Conservation (phyloP, 257 asterid genomes). For the Marsdenia floribunda region DNA sequence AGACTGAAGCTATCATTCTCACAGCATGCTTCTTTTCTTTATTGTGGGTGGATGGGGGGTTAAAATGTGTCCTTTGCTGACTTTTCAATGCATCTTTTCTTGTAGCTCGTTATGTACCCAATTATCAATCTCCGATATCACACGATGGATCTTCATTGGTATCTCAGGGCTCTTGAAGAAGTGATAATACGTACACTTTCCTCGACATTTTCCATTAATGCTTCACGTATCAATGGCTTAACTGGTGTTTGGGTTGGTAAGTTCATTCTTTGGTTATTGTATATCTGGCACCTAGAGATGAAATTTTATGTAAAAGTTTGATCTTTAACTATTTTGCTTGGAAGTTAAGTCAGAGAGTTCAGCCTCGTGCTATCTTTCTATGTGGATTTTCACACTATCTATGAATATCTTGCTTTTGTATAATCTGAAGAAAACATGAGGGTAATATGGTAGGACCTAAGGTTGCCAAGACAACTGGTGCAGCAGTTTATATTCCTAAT, state of each 20-base stretch:
- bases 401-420: neutral
- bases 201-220: slow-evolving; percentile 55
- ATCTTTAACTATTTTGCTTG: neutral
- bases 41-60: neutral
- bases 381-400: neutral
- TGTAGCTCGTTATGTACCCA: slow-evolving; percentile 93
- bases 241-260: slow-evolving; percentile 99
- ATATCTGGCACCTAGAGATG: neutral
- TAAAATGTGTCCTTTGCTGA: slow-evolving; percentile 10
- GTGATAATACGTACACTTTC: slow-evolving; percentile 81
- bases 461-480: neutral
- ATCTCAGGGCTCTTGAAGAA: slow-evolving; percentile 92
- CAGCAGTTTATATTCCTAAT: neutral
- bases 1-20: neutral
- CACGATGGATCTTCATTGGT: slow-evolving; percentile 87
- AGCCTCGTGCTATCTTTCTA: neutral
- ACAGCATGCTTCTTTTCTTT: neutral
- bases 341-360: neutral
- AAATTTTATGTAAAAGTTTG: neutral
- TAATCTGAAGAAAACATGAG: neutral
- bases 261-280: slow-evolving; percentile 18
- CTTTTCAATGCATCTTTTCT: slow-evolving; percentile 2
- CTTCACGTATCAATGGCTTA: slow-evolving; percentile 69
- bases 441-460: neutral
- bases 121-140: slow-evolving; percentile 84